phyloP scores from a whole-genome alignment of 495 filamentous ascomycete species.

The Penicillium pancosmium region DNA sequence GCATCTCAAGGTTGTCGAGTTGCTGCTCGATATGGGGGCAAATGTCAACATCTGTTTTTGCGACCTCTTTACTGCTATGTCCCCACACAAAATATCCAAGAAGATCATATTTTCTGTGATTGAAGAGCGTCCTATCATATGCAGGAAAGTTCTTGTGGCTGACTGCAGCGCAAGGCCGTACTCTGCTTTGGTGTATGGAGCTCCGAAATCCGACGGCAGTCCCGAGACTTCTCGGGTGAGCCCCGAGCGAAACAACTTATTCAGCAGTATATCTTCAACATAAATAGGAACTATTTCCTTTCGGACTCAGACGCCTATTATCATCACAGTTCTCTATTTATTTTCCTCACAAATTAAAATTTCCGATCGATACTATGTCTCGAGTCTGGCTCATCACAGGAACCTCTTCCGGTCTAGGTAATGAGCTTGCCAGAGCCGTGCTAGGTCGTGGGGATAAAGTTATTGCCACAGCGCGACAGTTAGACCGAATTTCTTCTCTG shows the following conservation, averaged over 20 bases:
- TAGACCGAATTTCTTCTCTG: conserved; percentile 42
- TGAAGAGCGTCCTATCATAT: too few species aligned
- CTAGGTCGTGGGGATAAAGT: conserved; percentile 50
- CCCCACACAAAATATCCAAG: too few species aligned
- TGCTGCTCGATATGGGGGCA: too few species aligned
- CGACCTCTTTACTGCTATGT: too few species aligned
- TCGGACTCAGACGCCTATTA: not conserved
- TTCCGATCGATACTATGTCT: conserved; percentile 10
- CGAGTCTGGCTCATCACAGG: conserved; percentile 61
- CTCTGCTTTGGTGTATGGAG: not conserved
- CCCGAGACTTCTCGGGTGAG: not conserved
- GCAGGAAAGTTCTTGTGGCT: too few species aligned
- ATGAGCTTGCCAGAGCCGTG: conserved; percentile 44
- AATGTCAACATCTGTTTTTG: too few species aligned
- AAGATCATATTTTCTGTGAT: too few species aligned
- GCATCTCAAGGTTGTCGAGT: too few species aligned
- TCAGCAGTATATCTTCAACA: not conserved
- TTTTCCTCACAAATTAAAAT: not conserved
- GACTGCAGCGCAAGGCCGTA: too few species aligned
- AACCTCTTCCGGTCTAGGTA: conserved; percentile 56
- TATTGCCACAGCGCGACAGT: conserved; percentile 56
- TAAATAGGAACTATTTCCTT: not conserved
- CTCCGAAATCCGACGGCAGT: not conserved
- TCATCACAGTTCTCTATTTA: not conserved
- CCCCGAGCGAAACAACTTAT: not conserved